Evolutionary conservation across 176 grass and related monocot species (phyloP).

Genomic region (Oryza meridionalis): DNA sequence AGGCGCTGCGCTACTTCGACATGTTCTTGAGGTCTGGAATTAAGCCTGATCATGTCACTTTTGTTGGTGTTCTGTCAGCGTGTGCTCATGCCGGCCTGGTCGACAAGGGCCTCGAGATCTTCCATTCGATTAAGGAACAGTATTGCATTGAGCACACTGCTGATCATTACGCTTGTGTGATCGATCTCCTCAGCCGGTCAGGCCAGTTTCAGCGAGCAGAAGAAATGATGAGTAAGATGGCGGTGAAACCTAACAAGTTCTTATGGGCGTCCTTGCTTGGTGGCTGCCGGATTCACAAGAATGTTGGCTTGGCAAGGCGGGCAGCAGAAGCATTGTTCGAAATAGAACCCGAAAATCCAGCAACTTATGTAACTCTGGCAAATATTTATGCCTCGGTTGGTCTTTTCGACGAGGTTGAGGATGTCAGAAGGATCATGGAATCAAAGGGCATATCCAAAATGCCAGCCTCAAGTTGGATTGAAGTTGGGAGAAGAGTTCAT

Average conservation of each 20-base stretch:
- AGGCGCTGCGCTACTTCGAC: constrained; percentile 64
- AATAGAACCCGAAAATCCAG: constrained; percentile 83
- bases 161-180: constrained; percentile 81
- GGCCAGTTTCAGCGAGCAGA: constrained; percentile 64
- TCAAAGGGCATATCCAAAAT: constrained; percentile 60
- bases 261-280: constrained; percentile 83
- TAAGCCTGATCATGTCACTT: constrained; percentile 66
- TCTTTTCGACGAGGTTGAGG: constrained; percentile 68
- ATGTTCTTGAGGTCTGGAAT: constrained; percentile 58
- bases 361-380: constrained; percentile 78
- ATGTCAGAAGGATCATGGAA: constrained; percentile 66
- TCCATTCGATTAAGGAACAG: constrained; percentile 67
- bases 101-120: constrained; percentile 65
- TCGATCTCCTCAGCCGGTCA: constrained; percentile 78
- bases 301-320: constrained; percentile 56
- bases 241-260: constrained; percentile 74
- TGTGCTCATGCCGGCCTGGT: constrained; percentile 80
- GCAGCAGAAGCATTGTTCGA: constrained; percentile 74
- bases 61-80: constrained; percentile 77
- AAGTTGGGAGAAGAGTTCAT: constrained; percentile 59
- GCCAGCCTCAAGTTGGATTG: constrained; percentile 75
- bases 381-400: constrained; percentile 71
- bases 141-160: constrained; percentile 57
- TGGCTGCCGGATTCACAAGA: constrained; percentile 72
- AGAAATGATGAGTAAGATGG: constrained; percentile 65